Conservation (phyloP, 495 filamentous ascomycete genomes). For the Tuber magnatum region DNA sequence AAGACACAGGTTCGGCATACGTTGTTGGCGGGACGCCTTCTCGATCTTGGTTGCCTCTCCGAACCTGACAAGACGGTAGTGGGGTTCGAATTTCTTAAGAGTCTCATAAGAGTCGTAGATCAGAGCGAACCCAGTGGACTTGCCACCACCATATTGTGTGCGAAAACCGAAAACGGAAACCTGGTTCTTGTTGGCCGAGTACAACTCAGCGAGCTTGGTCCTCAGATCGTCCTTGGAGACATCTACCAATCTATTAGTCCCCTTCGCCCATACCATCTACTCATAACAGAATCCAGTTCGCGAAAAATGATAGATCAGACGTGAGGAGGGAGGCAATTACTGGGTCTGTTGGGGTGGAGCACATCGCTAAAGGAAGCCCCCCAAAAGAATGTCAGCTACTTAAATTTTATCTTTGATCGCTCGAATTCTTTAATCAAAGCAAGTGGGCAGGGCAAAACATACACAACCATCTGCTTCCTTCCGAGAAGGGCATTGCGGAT, state of each 20-base stretch:
- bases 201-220: conserved; percentile 83
- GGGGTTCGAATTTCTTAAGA: conserved; percentile 99
- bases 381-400: conserved; percentile 19
- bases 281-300: neutral
- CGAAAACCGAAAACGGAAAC: conserved; percentile 96
- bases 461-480: conserved; percentile 99
- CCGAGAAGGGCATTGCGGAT: conserved; percentile 97
- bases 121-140: conserved; percentile 97
- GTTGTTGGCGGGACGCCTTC: conserved; percentile 93
- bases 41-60: conserved; percentile 87
- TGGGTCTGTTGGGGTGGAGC: conserved; percentile 96
- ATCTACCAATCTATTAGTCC: conserved; percentile 43
- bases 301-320: neutral
- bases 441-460: conserved; percentile 50
- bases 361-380: conserved; percentile 63
- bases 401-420: neutral
- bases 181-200: conserved; percentile 96
- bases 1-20: conserved; percentile 56
- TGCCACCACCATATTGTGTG: conserved; percentile 98
- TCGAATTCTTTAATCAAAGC: conserved; percentile 12
- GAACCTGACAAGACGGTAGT: conserved; percentile 89
- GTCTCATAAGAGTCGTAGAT: conserved; percentile 96
- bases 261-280: neutral
- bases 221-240: conserved; percentile 98
- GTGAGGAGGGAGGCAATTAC: conserved; percentile 6